Conservation (phyloP, 495 filamentous ascomycete genomes). For the Aspergillus nanangensis region DNA sequence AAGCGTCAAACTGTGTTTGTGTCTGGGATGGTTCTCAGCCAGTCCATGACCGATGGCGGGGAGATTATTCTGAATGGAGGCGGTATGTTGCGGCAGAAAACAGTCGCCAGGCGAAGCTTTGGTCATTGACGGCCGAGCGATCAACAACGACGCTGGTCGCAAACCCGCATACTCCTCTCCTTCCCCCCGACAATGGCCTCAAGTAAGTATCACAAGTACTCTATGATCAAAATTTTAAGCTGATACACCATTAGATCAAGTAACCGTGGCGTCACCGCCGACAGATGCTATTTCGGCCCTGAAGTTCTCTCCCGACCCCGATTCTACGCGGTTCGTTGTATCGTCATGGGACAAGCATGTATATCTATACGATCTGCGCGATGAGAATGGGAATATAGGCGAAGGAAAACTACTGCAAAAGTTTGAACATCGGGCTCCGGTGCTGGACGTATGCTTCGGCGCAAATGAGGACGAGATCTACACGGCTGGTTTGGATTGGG, state of each 20-base stretch:
- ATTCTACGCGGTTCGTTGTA: slow-evolving; percentile 67
- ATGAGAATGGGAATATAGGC: slow-evolving; percentile 50
- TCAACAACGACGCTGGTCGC: slow-evolving; percentile 10
- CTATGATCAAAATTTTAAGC: too few relatives aligned
- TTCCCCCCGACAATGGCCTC: slow-evolving; percentile 29
- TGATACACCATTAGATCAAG: slow-evolving; percentile 32
- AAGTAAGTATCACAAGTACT: too few relatives aligned
- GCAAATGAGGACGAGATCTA: slow-evolving; percentile 74
- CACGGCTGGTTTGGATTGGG: slow-evolving; percentile 78
- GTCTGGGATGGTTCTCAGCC: too few relatives aligned
- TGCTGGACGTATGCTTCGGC: slow-evolving; percentile 90
- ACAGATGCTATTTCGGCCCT: slow-evolving; percentile 82
- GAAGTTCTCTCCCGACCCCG: slow-evolving; percentile 70
- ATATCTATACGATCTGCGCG: slow-evolving; percentile 79
- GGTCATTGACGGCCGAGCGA: slow-evolving; percentile 15
- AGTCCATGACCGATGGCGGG: slow-evolving; percentile 25
- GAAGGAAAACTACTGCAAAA: slow-evolving; percentile 61
- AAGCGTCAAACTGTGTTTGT: too few relatives aligned
- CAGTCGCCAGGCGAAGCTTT: slow-evolving; percentile 23
- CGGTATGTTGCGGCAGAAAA: slow-evolving; percentile 33
- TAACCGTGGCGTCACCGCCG: slow-evolving; percentile 58
- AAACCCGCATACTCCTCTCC: not conserved
- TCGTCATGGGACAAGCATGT: slow-evolving; percentile 94
- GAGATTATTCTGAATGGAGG: slow-evolving; percentile 30
- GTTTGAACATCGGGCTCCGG: slow-evolving; percentile 78